Conservation (phyloP, 2,329 filamentous ascomycete genomes). For the Talaromyces sp. region DNA sequence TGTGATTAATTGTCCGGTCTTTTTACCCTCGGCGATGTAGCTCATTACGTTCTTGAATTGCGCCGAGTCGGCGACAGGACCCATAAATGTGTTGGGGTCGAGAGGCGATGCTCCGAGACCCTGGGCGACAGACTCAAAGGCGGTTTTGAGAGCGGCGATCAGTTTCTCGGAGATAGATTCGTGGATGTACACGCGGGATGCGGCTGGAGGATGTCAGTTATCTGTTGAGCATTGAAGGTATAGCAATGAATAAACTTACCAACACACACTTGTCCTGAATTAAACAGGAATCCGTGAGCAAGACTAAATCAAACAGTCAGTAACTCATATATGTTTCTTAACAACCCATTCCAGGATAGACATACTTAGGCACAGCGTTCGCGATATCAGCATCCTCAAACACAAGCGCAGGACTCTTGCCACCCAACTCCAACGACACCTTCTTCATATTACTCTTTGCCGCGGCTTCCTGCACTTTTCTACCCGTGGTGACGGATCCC, state of each 20-base stretch:
- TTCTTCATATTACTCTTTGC: constrained; percentile 52
- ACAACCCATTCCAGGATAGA: neutral
- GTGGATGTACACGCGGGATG: constrained; percentile 21
- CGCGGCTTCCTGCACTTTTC: constrained; percentile 46
- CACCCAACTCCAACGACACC: constrained; percentile 44
- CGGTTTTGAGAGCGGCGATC: constrained; percentile 11
- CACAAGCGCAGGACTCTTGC: constrained; percentile 35
- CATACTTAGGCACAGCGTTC: constrained; percentile 16
- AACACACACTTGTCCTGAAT: constrained; percentile 22
- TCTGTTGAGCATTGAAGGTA: neutral
- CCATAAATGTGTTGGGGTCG: constrained; percentile 3
- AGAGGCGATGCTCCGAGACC: constrained; percentile 11
- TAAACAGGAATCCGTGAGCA: constrained; percentile 16
- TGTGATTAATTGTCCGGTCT: constrained; percentile 9
- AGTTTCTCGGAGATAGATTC: constrained; percentile 18
- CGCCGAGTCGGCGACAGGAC: constrained; percentile 12
- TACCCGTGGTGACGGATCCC: constrained; percentile 24
- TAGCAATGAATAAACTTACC: neutral
- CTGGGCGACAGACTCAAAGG: constrained; percentile 5
- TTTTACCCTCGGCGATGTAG: constrained; percentile 17
- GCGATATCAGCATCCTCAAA: constrained; percentile 21
- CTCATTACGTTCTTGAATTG: constrained; percentile 14
- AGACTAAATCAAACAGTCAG: constrained; percentile 13
- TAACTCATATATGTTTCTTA: neutral
- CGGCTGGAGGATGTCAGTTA: constrained; percentile 13